A percentile compares a stretch with the other conserved stretches of the same genome.
Conservation (phyloP, 108 stramenopile genomes). For the Pseudonitzschia multistriata region DNA sequence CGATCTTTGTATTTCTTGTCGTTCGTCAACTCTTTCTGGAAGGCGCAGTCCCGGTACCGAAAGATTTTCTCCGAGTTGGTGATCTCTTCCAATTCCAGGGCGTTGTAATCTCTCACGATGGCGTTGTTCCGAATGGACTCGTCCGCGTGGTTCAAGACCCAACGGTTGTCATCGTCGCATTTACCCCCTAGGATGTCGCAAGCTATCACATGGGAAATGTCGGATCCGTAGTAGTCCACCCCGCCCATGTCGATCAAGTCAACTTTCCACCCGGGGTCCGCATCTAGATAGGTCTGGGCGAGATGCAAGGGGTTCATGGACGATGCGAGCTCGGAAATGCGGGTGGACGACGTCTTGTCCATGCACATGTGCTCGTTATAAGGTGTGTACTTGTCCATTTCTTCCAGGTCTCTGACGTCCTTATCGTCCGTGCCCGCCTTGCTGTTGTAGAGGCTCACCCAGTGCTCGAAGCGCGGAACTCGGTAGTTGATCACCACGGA, state of each 20-base stretch:
- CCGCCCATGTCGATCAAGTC: slow-evolving; percentile 38
- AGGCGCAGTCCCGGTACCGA: slow-evolving; percentile 29
- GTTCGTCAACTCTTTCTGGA: not conserved
- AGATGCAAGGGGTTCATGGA: slow-evolving; percentile 28
- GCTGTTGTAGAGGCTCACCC: slow-evolving; percentile 21
- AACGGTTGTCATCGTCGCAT: slow-evolving; percentile 23
- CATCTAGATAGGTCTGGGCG: slow-evolving; percentile 17
- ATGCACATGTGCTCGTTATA: slow-evolving; percentile 23
- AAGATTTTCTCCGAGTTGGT: too few species aligned
- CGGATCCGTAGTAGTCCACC: slow-evolving; percentile 5
- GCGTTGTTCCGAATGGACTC: slow-evolving; percentile 21
- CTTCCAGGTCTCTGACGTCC: not conserved
- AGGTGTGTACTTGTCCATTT: not conserved
- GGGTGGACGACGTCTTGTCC: not conserved
- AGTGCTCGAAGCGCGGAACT: slow-evolving; percentile 35
- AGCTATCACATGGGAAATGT: slow-evolving; percentile 29
- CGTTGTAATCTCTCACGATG: not conserved
- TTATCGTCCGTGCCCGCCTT: not conserved
- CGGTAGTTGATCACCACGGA: slow-evolving; percentile 40
- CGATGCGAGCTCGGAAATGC: slow-evolving; percentile 11
- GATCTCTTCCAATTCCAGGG: slow-evolving; percentile 16
- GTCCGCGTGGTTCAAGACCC: slow-evolving; percentile 16
- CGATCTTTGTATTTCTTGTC: not conserved
- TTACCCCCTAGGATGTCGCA: slow-evolving; percentile 28
- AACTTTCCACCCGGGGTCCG: slow-evolving; percentile 23